Evolutionary conservation across 352 stramenopile species (phyloP).

Genomic region (Phytophthora brassicae): DNA sequence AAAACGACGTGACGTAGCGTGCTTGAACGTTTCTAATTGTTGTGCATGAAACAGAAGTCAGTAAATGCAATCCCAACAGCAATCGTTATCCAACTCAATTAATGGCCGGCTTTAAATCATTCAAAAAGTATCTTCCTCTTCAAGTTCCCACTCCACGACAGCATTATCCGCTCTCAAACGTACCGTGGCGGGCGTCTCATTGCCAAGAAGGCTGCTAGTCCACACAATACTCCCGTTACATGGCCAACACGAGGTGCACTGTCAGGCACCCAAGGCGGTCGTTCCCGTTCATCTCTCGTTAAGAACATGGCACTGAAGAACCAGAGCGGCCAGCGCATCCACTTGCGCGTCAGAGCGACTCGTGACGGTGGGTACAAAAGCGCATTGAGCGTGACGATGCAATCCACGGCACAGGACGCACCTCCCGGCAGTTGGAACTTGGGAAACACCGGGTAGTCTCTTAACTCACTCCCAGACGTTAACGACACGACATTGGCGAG

Average conservation of each 20-base stretch:
- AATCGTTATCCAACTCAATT: not conserved
- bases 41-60: not conserved
- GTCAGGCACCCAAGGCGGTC: slow-evolving; percentile 1
- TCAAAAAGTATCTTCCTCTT: not conserved
- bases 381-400: slow-evolving; percentile 30
- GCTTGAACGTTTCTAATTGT: not conserved
- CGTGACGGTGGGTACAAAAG: slow-evolving; percentile 27
- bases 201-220: slow-evolving; percentile 17
- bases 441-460: slow-evolving; percentile 4
- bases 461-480: not conserved
- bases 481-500: slow-evolving; percentile 19
- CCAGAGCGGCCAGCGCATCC: slow-evolving; percentile 26
- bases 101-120: not conserved
- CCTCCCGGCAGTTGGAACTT: slow-evolving; percentile 12
- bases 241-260: slow-evolving; percentile 13
- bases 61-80: not conserved
- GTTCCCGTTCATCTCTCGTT: slow-evolving; percentile 17
- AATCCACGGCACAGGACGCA: slow-evolving; percentile 14
- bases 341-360: slow-evolving; percentile 18
- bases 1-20: not conserved
- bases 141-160: not conserved
- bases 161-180: slow-evolving; percentile 1
- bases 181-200: slow-evolving; percentile 13
- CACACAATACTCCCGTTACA: slow-evolving; percentile 19
- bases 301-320: slow-evolving; percentile 21